These are phyloP conservation scores for Lavandula angustifolia DNA, from an alignment of 257 asterid genomes.

Conservation along the genomic window DNA sequence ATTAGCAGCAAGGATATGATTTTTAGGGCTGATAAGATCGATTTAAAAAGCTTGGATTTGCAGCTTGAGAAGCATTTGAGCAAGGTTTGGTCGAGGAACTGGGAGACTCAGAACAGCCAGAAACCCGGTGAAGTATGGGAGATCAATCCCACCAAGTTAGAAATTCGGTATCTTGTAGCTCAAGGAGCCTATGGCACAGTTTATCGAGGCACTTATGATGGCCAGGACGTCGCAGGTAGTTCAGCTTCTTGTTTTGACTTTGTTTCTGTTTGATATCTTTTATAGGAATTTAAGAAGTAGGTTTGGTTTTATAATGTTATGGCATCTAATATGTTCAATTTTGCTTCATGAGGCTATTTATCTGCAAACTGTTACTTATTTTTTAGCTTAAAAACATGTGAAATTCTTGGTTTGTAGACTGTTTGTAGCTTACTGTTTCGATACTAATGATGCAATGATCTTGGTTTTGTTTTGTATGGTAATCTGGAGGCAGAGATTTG, in stretches of 20 bases:
- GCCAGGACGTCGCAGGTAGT: constrained; percentile 78
- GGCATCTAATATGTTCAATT: no score
- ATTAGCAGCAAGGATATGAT: constrained; percentile 64
- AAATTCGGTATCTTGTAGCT: constrained; percentile 68
- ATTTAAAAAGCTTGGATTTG: constrained; percentile 71
- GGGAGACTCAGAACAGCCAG: constrained; percentile 40
- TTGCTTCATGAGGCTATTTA: no score
- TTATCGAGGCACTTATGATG: constrained; percentile 65
- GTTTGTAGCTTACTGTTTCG: no score
- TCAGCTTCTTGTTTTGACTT: neutral
- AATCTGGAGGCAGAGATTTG: neutral
- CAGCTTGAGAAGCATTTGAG: constrained; percentile 82
- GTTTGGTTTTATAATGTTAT: neutral
- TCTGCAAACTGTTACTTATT: no score
- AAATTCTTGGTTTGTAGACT: no score
- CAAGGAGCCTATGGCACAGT: constrained; percentile 83
- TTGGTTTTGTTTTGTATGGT: neutral
- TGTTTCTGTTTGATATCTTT: neutral
- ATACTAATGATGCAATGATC: no score
- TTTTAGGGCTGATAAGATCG: constrained; percentile 76
- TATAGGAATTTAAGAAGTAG: no score
- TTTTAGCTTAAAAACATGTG: no score
- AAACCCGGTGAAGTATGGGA: constrained; percentile 77
- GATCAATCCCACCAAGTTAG: constrained; percentile 67
- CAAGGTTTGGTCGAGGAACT: constrained; percentile 59